Evolutionary conservation across 768 basidiomycete species (phyloP).

Genomic region (Lactifluus pinguis): DNA sequence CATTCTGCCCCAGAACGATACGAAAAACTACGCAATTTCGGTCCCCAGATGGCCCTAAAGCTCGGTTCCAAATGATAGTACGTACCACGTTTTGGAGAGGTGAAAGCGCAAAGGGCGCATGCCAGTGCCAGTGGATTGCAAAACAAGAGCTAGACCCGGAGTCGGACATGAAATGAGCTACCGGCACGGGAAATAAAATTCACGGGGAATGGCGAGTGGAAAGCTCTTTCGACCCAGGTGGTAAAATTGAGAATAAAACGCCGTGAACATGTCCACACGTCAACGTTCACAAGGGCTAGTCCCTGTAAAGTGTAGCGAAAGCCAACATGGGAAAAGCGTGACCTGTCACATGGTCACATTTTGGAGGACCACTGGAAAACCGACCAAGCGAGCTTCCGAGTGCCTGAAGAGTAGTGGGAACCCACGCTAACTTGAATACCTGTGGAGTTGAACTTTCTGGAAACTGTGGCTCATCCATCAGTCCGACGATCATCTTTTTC

Average conservation of each 20-base stretch:
- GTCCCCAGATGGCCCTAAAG: neutral
- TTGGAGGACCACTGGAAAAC: too few species aligned
- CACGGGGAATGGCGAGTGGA: neutral
- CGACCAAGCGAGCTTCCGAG: too few species aligned
- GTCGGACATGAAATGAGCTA: neutral
- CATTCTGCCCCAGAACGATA: neutral
- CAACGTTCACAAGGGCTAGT: neutral
- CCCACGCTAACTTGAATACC: too few species aligned
- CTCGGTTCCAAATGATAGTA: neutral
- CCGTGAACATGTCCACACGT: neutral
- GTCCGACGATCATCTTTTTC: neutral
- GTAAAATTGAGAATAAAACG: neutral
- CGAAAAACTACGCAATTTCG: neutral
- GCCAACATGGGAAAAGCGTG: too few species aligned
- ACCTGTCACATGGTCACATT: too few species aligned
- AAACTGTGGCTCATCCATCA: neutral
- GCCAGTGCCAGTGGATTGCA: neutral
- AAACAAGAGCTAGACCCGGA: neutral
- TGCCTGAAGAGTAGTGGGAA: too few species aligned
- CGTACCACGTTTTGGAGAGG: neutral
- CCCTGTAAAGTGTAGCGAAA: neutral
- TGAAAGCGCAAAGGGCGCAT: neutral
- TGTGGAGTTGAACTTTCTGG: neutral
- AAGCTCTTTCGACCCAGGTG: neutral
- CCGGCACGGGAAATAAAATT: neutral